Evolutionary conservation across 1,139 yeast species (phyloP), one percentile per base, ranked within the genome.

Genomic region (Blastobotrys ciferrii): DNA sequence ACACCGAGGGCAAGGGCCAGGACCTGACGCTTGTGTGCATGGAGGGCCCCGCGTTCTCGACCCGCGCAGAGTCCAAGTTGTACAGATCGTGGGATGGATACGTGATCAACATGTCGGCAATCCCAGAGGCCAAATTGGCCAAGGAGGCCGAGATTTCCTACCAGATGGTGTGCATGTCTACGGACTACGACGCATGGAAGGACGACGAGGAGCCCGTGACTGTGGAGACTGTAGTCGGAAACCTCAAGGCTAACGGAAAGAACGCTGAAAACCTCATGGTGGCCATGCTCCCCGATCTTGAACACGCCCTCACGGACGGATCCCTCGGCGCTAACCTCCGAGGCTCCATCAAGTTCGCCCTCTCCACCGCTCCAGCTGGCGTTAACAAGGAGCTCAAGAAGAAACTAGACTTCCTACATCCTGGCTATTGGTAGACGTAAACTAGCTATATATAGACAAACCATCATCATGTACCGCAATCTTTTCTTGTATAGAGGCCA

Each of bases 11-110:
- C 19, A 73, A 71, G 46, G 83, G 82, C 49, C 68, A 70, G 48
- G 97, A 91, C 62, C 72, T 87, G 54, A 85, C 95, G 2, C 80
- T 94, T 42, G 77, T 94, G 53, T 92, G 98, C 71, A 92, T 92
- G 98, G 99, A 92, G 70, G 99, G 99, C 36, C 99, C 99, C 2
- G 96, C 94, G 50, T 92, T 92, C 70, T 84, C 95, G 43, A 92
- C 98, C 13, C 79, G 98, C 56, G 98, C 98, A n/a, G 99, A 92
- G 71, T 87, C 96, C 15, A 80, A 78, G 66, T 70, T 92, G 67
- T 94, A 92, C 73, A 78, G 89, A 63, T 71, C 84, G 36, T 86
- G 95, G 84, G 96, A 96, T 51, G 98, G 97, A 9, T 80, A 88
- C 33, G 95, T 92, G 47, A 92, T 94, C 68, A 92, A 92, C 72